Conservation (phyloP, 2,329 filamentous ascomycete species). For the Colletotrichum caudatum region DNA sequence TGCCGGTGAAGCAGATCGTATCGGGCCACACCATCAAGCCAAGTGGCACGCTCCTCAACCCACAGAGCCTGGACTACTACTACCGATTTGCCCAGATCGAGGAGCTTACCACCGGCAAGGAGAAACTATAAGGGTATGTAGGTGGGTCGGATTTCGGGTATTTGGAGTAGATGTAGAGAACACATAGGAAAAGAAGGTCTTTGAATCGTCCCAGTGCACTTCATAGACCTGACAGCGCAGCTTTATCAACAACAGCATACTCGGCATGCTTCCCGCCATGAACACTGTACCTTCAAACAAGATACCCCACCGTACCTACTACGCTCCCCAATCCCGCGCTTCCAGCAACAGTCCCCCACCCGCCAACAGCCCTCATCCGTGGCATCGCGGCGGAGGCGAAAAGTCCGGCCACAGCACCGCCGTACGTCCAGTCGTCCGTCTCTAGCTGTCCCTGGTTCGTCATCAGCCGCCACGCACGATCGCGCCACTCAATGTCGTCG, state of each 20-base stretch:
- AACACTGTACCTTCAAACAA: conserved; percentile 63
- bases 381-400: conserved; percentile 50
- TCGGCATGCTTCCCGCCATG: conserved; percentile 56
- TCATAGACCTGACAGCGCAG: conserved; percentile 35
- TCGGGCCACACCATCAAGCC: conserved; percentile 80
- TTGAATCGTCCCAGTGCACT: not conserved
- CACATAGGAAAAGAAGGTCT: not conserved
- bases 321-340: conserved; percentile 62
- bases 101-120: conserved; percentile 62
- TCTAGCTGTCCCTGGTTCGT: conserved; percentile 69
- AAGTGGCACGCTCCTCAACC: conserved; percentile 82
- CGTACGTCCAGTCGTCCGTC: conserved; percentile 67
- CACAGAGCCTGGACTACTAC: conserved; percentile 80
- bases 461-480: conserved; percentile 71
- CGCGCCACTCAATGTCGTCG: conserved; percentile 72
- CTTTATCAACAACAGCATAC: conserved; percentile 36
- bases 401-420: conserved; percentile 52
- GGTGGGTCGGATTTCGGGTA: not conserved
- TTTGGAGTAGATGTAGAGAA: not conserved
- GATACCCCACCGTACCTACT: conserved; percentile 60
- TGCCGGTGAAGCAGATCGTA: conserved; percentile 87
- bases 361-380: conserved; percentile 42
- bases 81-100: conserved; percentile 83
- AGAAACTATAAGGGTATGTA: conserved; percentile 57
- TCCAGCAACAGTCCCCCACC: conserved; percentile 58